These are phyloP conservation scores for Zancudomyces culisetae DNA, from an alignment of 371 early-diverging fungal species.

Conservation along the genomic window DNA sequence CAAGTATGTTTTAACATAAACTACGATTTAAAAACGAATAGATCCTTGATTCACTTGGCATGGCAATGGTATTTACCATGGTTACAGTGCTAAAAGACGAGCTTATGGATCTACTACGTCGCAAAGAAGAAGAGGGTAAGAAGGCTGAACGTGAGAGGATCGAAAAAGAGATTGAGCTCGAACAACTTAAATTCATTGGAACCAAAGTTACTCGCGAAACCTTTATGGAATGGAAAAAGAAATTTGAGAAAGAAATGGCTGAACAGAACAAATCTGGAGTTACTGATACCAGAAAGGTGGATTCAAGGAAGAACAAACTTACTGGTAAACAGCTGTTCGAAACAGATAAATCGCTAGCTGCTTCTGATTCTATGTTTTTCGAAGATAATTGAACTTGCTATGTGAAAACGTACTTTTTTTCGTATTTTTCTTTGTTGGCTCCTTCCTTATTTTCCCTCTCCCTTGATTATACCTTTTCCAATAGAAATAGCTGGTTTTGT, in stretches of 20 bases:
- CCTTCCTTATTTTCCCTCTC: too few relatives aligned
- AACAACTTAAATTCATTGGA: slow-evolving; percentile 57
- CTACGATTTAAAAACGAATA: slow-evolving; percentile 4
- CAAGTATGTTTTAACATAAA: too few relatives aligned
- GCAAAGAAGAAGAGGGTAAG: slow-evolving; percentile 30
- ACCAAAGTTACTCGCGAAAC: slow-evolving; percentile 61
- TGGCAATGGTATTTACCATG: slow-evolving; percentile 84
- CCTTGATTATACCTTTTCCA: too few relatives aligned
- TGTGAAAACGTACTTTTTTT: too few relatives aligned
- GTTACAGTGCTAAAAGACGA: slow-evolving; percentile 55
- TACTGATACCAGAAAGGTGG: slow-evolving; percentile 22
- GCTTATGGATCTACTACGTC: slow-evolving; percentile 36
- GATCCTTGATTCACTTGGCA: slow-evolving; percentile 56
- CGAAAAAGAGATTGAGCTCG: slow-evolving; percentile 55
- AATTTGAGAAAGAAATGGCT: slow-evolving; percentile 53
- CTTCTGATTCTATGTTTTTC: slow-evolving; percentile 61
- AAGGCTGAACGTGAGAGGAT: slow-evolving; percentile 34
- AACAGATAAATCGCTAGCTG: slow-evolving; percentile 61
- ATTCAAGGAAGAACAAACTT: slow-evolving; percentile 9
- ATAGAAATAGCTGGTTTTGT: too few relatives aligned
- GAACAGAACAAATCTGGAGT: slow-evolving; percentile 23
- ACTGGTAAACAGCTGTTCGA: slow-evolving; percentile 66
- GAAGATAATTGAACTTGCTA: too few relatives aligned
- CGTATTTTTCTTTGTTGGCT: too few relatives aligned
- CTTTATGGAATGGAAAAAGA: slow-evolving; percentile 60